Evolutionary conservation across 768 basidiomycete species (phyloP).

Genomic region (Hirschioporus abietinus): DNA sequence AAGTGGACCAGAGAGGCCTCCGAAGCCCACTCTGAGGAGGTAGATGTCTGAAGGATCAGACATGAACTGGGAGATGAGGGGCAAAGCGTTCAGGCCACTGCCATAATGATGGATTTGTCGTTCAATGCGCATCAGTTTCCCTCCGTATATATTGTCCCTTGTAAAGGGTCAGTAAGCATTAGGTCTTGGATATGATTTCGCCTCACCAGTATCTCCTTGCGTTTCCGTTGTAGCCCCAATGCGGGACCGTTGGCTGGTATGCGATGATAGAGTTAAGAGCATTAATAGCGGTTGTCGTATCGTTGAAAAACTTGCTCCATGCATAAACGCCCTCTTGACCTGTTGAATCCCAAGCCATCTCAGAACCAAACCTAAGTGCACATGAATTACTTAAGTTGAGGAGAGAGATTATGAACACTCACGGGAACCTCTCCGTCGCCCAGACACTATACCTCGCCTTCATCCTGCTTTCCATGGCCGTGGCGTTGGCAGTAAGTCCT

Average conservation of each 20-base stretch:
- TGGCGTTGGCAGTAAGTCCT: conserved; percentile 43
- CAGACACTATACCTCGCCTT: conserved; percentile 37
- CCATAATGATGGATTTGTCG: conserved; percentile 58
- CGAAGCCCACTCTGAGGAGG: conserved; percentile 48
- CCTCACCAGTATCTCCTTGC: conserved; percentile 50
- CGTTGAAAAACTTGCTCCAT: conserved; percentile 51
- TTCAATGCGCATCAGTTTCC: conserved; percentile 49
- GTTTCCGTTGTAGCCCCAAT: conserved; percentile 60
- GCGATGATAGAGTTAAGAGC: conserved; percentile 51
- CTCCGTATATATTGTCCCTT: conserved; percentile 55
- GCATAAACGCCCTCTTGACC: conserved; percentile 54
- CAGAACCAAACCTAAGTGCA: conserved; percentile 43
- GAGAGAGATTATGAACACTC: conserved; percentile 15
- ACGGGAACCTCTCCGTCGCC: conserved; percentile 49
- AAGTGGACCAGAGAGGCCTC: conserved; percentile 44
- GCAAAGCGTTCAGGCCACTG: conserved; percentile 49
- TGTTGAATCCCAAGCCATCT: conserved; percentile 53
- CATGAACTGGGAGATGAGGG: conserved; percentile 45
- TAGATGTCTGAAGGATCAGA: conserved; percentile 41
- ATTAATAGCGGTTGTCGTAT: conserved; percentile 44
- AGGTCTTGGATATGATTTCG: background rate
- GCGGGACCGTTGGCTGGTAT: conserved; percentile 51
- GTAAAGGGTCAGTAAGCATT: background rate
- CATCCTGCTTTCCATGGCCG: conserved; percentile 43
- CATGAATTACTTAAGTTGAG: background rate